phyloP scores from a whole-genome alignment of 331 rosid species.

The Acacia pycnantha region DNA sequence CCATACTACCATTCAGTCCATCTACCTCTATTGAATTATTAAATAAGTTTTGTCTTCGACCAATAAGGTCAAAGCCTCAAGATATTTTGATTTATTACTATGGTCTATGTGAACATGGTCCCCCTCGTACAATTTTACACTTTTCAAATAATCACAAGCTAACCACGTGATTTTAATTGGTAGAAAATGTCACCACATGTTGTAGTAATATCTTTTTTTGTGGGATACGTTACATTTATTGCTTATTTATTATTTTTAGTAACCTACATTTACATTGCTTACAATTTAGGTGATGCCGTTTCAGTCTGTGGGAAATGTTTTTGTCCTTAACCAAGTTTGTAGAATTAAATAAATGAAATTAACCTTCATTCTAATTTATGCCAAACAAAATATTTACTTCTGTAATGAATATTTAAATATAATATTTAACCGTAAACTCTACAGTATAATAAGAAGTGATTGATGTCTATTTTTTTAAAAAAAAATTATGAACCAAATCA shows the following conservation, averaged over 20 bases:
- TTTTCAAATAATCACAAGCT: not conserved
- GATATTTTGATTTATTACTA: not conserved
- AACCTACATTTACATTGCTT: not conserved
- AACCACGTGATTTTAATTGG: not conserved
- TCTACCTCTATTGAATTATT: not conserved
- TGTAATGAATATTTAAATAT: not conserved
- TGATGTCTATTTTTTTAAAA: not conserved
- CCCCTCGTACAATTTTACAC: not conserved
- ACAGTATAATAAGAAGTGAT: not conserved
- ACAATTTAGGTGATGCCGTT: not conserved
- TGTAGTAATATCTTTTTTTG: not conserved
- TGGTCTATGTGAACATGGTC: not conserved
- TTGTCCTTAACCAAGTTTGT: not conserved
- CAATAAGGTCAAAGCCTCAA: not conserved
- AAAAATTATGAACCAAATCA: not conserved
- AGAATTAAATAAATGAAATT: not conserved
- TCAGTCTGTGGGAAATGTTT: not conserved
- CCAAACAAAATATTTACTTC: not conserved
- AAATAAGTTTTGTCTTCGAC: not conserved
- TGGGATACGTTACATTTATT: not conserved
- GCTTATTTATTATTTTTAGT: not conserved
- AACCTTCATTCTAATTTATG: not conserved
- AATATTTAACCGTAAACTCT: not conserved
- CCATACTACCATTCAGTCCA: not conserved
- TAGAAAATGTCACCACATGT: not conserved